Evolutionary conservation across 805 yeast species (phyloP).

Genomic region (Ogataea nitratoaversa): DNA sequence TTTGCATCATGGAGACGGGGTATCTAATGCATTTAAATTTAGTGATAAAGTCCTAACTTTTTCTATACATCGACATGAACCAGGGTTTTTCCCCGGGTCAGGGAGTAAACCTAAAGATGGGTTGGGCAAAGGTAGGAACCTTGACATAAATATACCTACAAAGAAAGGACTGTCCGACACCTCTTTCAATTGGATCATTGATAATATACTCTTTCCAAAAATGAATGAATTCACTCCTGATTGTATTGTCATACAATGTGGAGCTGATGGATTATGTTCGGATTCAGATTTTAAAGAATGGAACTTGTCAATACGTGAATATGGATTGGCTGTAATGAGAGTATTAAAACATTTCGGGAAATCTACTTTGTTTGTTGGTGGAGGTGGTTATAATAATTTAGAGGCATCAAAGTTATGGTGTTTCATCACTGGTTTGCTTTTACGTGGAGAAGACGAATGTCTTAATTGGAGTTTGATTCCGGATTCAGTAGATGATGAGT

Average conservation of each 20-base stretch:
- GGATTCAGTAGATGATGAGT: slow-evolving; percentile 43
- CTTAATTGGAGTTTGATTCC: slow-evolving; percentile 33
- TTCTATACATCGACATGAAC: slow-evolving; percentile 59
- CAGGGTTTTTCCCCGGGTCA: slow-evolving; percentile 73
- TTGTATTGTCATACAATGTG: slow-evolving; percentile 60
- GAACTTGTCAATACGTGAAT: slow-evolving; percentile 58
- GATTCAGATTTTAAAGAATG: slow-evolving; percentile 59
- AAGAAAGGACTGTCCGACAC: slow-evolving; percentile 51
- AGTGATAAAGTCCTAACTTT: slow-evolving; percentile 55
- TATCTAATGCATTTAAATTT: slow-evolving; percentile 56
- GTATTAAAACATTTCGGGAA: slow-evolving; percentile 23
- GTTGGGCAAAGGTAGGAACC: slow-evolving; percentile 34
- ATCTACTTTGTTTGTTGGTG: slow-evolving; percentile 57
- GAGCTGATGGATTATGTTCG: slow-evolving; percentile 69
- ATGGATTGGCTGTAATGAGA: slow-evolving; percentile 32
- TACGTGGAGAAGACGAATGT: slow-evolving; percentile 16
- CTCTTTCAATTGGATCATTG: slow-evolving; percentile 34
- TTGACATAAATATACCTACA: slow-evolving; percentile 51
- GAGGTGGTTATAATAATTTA: slow-evolving; percentile 69
- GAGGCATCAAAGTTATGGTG: slow-evolving; percentile 64
- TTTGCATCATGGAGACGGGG: slow-evolving; percentile 81
- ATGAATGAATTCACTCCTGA: slow-evolving; percentile 41
- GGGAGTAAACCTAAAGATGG: slow-evolving; percentile 43
- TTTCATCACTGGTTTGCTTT: slow-evolving; percentile 31
- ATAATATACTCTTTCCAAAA: slow-evolving; percentile 40